Evolutionary conservation across 192 early-diverging fungal species (phyloP), one percentile per base, ranked within the genome.

Genomic region (Backusella tarrabulga): DNA sequence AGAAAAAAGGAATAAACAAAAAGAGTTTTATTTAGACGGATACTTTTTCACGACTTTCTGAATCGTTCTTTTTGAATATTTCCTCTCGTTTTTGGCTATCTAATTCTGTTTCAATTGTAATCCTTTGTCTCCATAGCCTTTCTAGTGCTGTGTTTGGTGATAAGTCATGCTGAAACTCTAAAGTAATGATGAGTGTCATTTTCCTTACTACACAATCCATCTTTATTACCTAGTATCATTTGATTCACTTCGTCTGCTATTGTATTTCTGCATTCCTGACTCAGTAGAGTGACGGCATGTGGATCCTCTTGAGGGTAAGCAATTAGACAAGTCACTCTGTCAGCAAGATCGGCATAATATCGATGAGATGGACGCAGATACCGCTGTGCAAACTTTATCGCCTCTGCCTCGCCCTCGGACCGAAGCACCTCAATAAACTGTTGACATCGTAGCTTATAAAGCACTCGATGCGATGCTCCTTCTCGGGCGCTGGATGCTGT

Each of bases 241-340:
- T 32, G n/a, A 72, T 72, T 72, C 38, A 72, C 71, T 17, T 72
- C 41, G 17, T 72, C 71, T 1, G 71, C 71, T 32, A 72, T 32
- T 15, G 12, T 15, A 17, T 46, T 17, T 32, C 71, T 40, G 12
- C 23, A 12, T 14, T 72, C 71, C 6, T 72, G n/a, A 8, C 41
- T 34, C 21, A 72, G 19, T 32, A 72, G 17, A 6, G 34, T n/a
- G 9, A 11, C 29, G 1, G 71, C 40, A 35, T 19, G 11, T 21
- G 41, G 32, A 6, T 42, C 14, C 2, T n/a, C 15, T 32, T 12
- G 44, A 46, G n/a, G 21, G 8, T 72, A 72, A 19, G 71, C 71
- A 72, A 72, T 72, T 34, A 72, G 42, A n/a, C 40, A 44, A 50
- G 71, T 34, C 14, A 72, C 71, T 9, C 15, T 19, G 29, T 21